Base-by-base conservation (phyloP, 352 stramenopile species). In the Pythium apleroticum region DNA sequence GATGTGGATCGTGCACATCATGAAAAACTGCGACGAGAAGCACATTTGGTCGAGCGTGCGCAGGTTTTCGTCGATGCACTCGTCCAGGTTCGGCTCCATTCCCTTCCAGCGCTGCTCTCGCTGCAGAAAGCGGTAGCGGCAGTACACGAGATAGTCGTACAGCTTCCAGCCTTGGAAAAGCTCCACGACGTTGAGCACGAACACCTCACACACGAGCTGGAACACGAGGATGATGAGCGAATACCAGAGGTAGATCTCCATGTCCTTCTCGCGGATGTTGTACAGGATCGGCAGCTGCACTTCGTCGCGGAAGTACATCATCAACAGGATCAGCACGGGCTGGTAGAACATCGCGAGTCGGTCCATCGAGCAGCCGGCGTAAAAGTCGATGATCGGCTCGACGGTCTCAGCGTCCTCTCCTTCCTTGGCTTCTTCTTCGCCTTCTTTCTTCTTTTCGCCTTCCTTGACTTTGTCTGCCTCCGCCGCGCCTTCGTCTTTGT, bases 101-200 rank as follows among this genome's bases (percentile, higher is more conserved):
- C 96, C 97, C 73, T 98, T 99, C 97, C 97, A 99, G 28, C 91
- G 92, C 57, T 95, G 86, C 68, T 99, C 96, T 19, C 97, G 89
- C 74, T 99, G 96, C 11, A 98, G 70, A 72, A 98, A 99, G 17
- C 95, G 85, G 62, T 98, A 98, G 7, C 90, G 87, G 22, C 90
- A 98, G 68, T 98, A 99, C 17, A 98, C 88, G 9, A 99, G 81
- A 56, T 99, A 99, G 64, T 99, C 97, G 61, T 98, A 98, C 7
- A 99, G 95, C 71, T 99, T 99, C 97, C 97, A 99, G 37, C 96
- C 96, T 64, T 98, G 91, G 68, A 98, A 98, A 20, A 98, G 86
- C 77, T 99, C 97, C n/a, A 98, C 81, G 5, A 94, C 81, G 66
- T 98, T 94, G 30, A 98, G 88, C 35, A 99, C 89, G 66, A 99